Base-by-base conservation (phyloP, 129 eudicot species). In the Saposhnikovia divaricata region DNA sequence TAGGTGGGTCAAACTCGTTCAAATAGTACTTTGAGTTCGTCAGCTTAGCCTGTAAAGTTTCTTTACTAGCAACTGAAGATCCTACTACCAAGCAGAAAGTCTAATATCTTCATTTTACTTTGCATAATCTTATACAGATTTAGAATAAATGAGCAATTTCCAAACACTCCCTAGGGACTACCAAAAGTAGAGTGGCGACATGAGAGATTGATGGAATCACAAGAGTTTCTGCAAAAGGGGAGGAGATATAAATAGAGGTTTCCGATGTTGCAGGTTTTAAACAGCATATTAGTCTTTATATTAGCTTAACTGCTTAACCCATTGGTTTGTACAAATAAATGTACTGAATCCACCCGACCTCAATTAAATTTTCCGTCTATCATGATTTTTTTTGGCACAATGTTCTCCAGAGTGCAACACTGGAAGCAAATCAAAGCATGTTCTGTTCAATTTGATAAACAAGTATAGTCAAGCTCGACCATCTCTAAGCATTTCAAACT, bases 41-140 rank as follows among this genome's bases (percentile, higher is more conserved):
- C 89, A 71, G 89, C 95, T 31, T 12, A 90, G 87, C 81, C 79
- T 78, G 93, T 90, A 79, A 81, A 81, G 91, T 77, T n/a, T 9
- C 70, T 7, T 25, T 6, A 59, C 68, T 9, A 19, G 47, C 47
- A 44, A 13, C 13, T 19, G 12, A 59, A 59, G 25, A n/a, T 16
- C 18, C 57, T 50, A 50, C 23, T 50, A 50, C 23, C 57, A 50
- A 15, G 2, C n/a, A 51, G 3, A 5, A 61, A 25, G 1, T 61
- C 34, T 25, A 34, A 34, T 34, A 0, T 61, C 8, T 0, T n/a
- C 28, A 57, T 21, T 28, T 57, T 21, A 18, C 9, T 5, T 23
- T 5, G 28, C 68, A 11, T 25, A 66, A 2, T 38, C 1, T 3
- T 5, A 38, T 7, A 34, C 2, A 71, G 31, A 55, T 84, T 87